Percentiles rank a stretch among this genome's conserved stretches.
phyloP scores from a whole-genome alignment of 2,329 filamentous ascomycete genomes.

The Aspergillus sp. region DNA sequence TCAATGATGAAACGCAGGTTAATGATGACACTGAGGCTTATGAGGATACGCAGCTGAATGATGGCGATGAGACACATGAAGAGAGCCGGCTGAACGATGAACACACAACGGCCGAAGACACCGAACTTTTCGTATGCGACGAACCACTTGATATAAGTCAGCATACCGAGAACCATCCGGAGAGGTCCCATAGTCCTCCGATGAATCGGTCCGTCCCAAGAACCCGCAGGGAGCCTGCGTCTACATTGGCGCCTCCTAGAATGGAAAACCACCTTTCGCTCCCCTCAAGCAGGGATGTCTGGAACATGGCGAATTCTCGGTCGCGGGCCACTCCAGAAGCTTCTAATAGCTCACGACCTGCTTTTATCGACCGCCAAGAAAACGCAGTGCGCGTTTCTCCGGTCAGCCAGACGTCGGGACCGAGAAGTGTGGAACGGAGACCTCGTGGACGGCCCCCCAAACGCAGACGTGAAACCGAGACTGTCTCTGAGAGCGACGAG shows the following conservation, averaged over 20 bases:
- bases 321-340: neutral
- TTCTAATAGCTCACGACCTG: slow-evolving; percentile 10
- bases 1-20: neutral
- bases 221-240: neutral
- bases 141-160: slow-evolving; percentile 18
- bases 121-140: slow-evolving; percentile 12
- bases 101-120: slow-evolving; percentile 9
- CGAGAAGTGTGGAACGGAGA: slow-evolving; percentile 19
- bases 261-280: neutral
- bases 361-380: slow-evolving; percentile 41
- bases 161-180: slow-evolving; percentile 13
- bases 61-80: neutral
- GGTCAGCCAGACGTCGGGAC: slow-evolving; percentile 32
- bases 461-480: slow-evolving; percentile 19
- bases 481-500: slow-evolving; percentile 41
- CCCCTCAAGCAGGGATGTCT: slow-evolving; percentile 9
- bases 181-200: slow-evolving; percentile 22
- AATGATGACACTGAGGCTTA: neutral
- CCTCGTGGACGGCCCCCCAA: slow-evolving; percentile 20
- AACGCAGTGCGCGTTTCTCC: slow-evolving; percentile 38
- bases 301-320: slow-evolving; percentile 7
- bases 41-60: neutral
- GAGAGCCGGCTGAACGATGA: neutral
- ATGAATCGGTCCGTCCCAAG: slow-evolving; percentile 4
- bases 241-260: neutral